These are phyloP conservation scores for Cercospora nicotianae DNA, from an alignment of 2,329 filamentous ascomycete species.

Conservation along the genomic window DNA sequence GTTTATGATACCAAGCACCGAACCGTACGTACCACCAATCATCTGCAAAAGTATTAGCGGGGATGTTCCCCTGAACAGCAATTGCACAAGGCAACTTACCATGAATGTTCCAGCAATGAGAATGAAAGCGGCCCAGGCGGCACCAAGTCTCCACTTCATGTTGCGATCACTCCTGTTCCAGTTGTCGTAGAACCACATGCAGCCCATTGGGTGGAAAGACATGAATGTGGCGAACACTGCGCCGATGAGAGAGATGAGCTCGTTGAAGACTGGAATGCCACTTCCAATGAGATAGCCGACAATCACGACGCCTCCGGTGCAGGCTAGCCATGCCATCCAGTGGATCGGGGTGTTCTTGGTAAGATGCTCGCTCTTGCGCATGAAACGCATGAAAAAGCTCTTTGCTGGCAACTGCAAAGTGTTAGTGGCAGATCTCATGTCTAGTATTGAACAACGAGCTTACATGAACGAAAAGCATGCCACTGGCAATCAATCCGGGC, in stretches of 20 bases:
- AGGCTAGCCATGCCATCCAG: slow-evolving; percentile 28
- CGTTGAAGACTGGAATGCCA: slow-evolving; percentile 32
- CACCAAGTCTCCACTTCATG: slow-evolving; percentile 16
- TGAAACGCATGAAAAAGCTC: slow-evolving; percentile 34
- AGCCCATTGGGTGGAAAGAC: slow-evolving; percentile 39
- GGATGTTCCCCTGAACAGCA: neutral
- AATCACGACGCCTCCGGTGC: slow-evolving; percentile 26
- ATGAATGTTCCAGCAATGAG: slow-evolving; percentile 44
- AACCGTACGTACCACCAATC: slow-evolving; percentile 49
- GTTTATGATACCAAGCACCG: slow-evolving; percentile 44
- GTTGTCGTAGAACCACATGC: slow-evolving; percentile 49
- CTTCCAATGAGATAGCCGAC: slow-evolving; percentile 31
- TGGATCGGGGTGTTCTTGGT: slow-evolving; percentile 29
- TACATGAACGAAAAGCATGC: slow-evolving; percentile 34
- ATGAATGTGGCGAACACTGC: slow-evolving; percentile 31
- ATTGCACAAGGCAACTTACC: neutral
- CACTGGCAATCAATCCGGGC: slow-evolving; percentile 31
- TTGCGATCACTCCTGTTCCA: slow-evolving; percentile 31
- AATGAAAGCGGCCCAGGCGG: slow-evolving; percentile 34
- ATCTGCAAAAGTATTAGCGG: slow-evolving; percentile 28
- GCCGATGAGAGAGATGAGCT: slow-evolving; percentile 31
- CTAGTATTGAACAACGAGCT: neutral
- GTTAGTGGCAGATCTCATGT: neutral
- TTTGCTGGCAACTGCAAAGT: slow-evolving; percentile 28
- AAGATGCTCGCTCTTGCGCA: slow-evolving; percentile 31